Evolutionary conservation across 2,329 filamentous ascomycete species (phyloP), one percentile per base, ranked within the genome.

Genomic region (Microascus cirrosus): DNA sequence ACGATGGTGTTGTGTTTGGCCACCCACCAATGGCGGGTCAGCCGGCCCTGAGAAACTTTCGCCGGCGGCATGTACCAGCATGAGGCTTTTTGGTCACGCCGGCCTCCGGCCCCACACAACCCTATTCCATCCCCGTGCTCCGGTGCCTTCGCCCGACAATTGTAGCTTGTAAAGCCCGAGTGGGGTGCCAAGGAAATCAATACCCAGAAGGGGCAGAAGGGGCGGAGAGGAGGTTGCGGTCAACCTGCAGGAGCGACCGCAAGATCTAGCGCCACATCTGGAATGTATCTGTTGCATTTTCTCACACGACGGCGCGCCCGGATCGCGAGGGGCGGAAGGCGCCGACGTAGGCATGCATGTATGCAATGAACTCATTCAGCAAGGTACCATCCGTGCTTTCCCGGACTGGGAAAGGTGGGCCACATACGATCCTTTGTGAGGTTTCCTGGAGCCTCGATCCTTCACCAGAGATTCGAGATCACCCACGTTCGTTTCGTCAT

Each of bases 401-500:
- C 45, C n/a, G n/a, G 45, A 50, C 20, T 50, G 45, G 42, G 22
- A 24, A 50, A 1, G 6, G 45, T 50, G 45, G n/a, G n/a, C n/a
- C 24, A 24, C 22, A 20, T 22, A 3, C 11, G 18, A 24, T 50
- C 8, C 20, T 11, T 11, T 20, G n/a, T 36, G 13, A 15, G 35
- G 22, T 25, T 22, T 24, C 35, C 22, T 28, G 36, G 25, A 20
- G 15, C 25, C 24, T 24, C 36, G 36, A 42, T 42, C 54, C 39
- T 22, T 48, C 55, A 36, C 32, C 55, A 42, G 55, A 51, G 39
- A 51, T 56, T 42, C 55, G 55, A 35, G 28, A 50, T 56, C 22
- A 25, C 12, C 36, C 39, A 32, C 8, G 8, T 32, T 32, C 28
- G n/a, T 8, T 32, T 8, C 28, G 28, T 8, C 28, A 32, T 32